Base-by-base conservation (phyloP, 2,329 filamentous ascomycete species). In the Fusarium sp. region DNA sequence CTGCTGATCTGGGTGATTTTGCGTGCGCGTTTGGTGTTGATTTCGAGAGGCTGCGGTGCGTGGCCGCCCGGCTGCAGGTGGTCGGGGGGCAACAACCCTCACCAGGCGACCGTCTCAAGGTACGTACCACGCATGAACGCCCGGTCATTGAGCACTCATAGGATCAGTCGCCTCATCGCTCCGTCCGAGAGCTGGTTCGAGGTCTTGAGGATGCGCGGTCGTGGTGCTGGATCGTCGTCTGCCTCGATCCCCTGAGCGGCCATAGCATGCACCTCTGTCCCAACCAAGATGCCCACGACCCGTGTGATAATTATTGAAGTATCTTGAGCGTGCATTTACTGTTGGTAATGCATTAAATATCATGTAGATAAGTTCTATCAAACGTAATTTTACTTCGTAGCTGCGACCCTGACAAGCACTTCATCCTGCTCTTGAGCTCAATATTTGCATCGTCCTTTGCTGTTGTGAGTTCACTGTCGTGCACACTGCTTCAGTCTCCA, bases 171-270 rank as follows among this genome's bases (percentile, higher is more conserved):
- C 9, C 18, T 5, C 8, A 13, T 29, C 2, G 5, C 45, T 58
- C 22, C 31, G 3, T 50, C 25, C n/a, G 65, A 52, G 25, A 29
- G 6, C 22, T 61, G 29, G 22, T 36, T 25, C 1, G 36, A 36
- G 40, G 22, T 29, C 40, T 8, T 56, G 38, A 18, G 27, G 52
- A 27, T n/a, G 35, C 13, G n/a, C 58, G 27, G 50, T 61, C 11
- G 47, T 65, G 57, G 4, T 42, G n/a, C 13, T 57, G 52, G 20
- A 33, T 22, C 38, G n/a, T 42, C 11, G 6, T 50, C 22, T 65
- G 38, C 5, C 63, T 60, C 27, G 63, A 47, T 36, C 67, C 69
- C 63, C 71, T 74, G 70, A 60, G 29, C 20, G 11, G 25, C 70
- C 42, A 58, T 47, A 38, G 33, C 31, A 25, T 63, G 40, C 14